Evolutionary conservation across 129 eudicot genomes (phyloP).

Genomic region (Mikania micrantha): DNA sequence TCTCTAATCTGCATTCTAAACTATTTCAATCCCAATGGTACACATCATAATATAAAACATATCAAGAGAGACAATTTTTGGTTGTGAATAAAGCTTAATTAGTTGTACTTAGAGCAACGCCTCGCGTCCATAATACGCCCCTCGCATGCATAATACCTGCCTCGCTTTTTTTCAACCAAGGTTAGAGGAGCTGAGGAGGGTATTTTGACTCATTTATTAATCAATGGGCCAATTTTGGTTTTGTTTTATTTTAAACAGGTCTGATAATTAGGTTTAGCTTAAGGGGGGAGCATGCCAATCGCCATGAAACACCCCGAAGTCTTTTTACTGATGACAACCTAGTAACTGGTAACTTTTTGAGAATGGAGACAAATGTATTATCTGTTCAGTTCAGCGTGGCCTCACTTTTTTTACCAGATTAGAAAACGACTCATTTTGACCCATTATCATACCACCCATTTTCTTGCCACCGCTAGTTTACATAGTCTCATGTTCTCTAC

Average conservation of each 20-base stretch:
- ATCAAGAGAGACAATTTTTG: too few relatives aligned
- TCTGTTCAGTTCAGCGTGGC: background rate
- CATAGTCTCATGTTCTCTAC: background rate
- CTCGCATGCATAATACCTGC: too few relatives aligned
- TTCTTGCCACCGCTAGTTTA: background rate
- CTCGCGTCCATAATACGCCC: too few relatives aligned
- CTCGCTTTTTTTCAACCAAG: too few relatives aligned
- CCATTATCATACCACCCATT: background rate
- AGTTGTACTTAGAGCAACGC: too few relatives aligned
- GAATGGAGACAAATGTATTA: background rate
- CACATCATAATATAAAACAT: too few relatives aligned
- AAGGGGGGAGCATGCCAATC: background rate
- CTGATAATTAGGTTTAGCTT: background rate
- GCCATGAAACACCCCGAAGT: background rate
- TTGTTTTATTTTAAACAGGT: background rate
- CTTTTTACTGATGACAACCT: background rate
- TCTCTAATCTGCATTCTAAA: too few relatives aligned
- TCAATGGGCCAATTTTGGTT: background rate
- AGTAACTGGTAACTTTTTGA: background rate
- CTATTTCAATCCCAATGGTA: too few relatives aligned
- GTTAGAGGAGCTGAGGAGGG: too few relatives aligned
- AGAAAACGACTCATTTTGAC: background rate
- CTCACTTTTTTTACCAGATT: background rate
- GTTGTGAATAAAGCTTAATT: too few relatives aligned
- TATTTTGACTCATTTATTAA: background rate